Evolutionary conservation across 352 stramenopile species (phyloP).

Genomic region (Phytopythium delawarense): DNA sequence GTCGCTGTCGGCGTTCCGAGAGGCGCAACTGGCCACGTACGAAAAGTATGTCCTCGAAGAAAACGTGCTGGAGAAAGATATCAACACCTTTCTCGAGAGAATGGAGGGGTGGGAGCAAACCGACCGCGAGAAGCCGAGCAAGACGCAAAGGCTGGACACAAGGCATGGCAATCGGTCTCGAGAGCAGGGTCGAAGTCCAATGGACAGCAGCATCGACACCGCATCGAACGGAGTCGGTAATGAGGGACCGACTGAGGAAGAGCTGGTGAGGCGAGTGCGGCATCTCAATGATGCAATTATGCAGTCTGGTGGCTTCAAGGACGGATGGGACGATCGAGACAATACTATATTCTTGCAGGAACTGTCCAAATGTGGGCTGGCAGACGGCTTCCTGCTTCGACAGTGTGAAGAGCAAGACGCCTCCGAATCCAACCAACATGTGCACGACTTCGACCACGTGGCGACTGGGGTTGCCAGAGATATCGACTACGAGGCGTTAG

Average conservation of each 20-base stretch:
- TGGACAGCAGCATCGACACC: slow-evolving; percentile 5
- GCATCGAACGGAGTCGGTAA: background rate
- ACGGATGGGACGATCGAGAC: slow-evolving; percentile 57
- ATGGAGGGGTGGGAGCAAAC: slow-evolving; percentile 39
- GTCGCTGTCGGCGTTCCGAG: slow-evolving; percentile 31
- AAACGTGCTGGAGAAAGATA: slow-evolving; percentile 50
- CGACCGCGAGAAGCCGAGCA: slow-evolving; percentile 4
- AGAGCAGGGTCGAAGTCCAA: background rate
- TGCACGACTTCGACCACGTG: slow-evolving; percentile 1
- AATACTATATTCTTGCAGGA: slow-evolving; percentile 39
- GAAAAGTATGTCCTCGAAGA: slow-evolving; percentile 51
- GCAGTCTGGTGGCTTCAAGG: slow-evolving; percentile 43
- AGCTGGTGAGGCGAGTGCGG: slow-evolving; percentile 45
- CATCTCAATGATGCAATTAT: slow-evolving; percentile 49
- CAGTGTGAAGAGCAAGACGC: slow-evolving; percentile 3
- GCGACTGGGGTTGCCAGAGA: background rate
- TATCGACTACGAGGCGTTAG: slow-evolving; percentile 36
- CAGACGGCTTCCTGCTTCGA: slow-evolving; percentile 35
- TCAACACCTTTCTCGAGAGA: slow-evolving; percentile 35
- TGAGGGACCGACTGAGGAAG: slow-evolving; percentile 17
- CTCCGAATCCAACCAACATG: slow-evolving; percentile 11
- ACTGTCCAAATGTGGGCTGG: slow-evolving; percentile 42
- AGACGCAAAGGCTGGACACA: background rate
- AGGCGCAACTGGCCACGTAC: slow-evolving; percentile 29
- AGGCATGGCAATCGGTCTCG: background rate